Evolutionary conservation across 164 flowering plant species (phyloP).

Genomic region (Umbellularia californica): DNA sequence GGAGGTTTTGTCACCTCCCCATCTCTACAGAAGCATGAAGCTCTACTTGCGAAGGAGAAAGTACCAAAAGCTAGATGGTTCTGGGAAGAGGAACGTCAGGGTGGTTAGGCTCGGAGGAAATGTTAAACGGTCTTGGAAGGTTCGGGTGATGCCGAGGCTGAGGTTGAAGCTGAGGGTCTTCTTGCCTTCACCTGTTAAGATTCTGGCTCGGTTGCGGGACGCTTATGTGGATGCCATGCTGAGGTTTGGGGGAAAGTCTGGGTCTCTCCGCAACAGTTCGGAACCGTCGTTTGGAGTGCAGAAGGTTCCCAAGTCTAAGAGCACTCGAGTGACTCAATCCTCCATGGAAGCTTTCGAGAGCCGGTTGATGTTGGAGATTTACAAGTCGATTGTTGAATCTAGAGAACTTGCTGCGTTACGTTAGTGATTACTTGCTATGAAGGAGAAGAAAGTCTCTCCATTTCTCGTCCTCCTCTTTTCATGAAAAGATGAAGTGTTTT

Average conservation of each 20-base stretch:
- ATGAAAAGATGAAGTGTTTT: too few relatives aligned
- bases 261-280: neutral
- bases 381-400: neutral
- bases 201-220: conserved; percentile 5
- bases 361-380: conserved; percentile 5
- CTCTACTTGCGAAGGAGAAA: neutral
- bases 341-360: neutral
- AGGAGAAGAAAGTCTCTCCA: too few relatives aligned
- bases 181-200: neutral
- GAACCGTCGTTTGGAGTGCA: neutral
- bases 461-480: too few relatives aligned
- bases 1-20: neutral
- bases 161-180: neutral
- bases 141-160: neutral
- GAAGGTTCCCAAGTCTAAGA: neutral
- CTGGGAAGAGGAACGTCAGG: neutral
- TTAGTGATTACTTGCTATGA: too few relatives aligned
- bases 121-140: neutral
- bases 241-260: neutral
- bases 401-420: neutral
- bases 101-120: neutral
- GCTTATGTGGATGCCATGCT: conserved; percentile 5
- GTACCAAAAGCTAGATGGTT: neutral
- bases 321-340: neutral
- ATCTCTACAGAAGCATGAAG: neutral